Base-by-base conservation (phyloP, 768 basidiomycete species). In the Dioszegia aurantiaca region DNA sequence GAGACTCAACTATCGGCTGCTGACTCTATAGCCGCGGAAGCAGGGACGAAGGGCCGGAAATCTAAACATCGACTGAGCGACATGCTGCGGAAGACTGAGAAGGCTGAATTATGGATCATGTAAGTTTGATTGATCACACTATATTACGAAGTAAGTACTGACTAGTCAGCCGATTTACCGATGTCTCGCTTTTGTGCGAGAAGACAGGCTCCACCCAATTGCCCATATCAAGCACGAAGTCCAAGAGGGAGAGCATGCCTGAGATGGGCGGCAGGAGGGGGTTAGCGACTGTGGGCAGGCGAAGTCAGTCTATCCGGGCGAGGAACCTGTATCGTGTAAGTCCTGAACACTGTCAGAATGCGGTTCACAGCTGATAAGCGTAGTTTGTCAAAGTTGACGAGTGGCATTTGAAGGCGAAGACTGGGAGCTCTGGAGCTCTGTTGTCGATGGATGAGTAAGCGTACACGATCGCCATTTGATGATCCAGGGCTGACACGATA, bases 61-160 rank as follows among this genome's bases (percentile, higher is more conserved):
- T 92, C 89, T 0, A 87, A 94, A 81, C 88, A 87, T 69, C 85
- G 91, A 5, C 78, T 97, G 46, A 91, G 88, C 71, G 92, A 95
- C 68, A 89, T 91, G n/a, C 80, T 95, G 33, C 70, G 85, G 56
- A 77, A 82, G 0, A 77, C 81, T 12, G 81, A 87, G 30, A 89
- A 87, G 80, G 86, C 87, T 70, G 94, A 99, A 67, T 71, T 91
- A 42, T 99, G 95, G 95, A 82, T 93, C 55, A 89, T 99, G 76
- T 74, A 47, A 68, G 77, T 31, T 55, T 5, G 10, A 3, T 11
- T 17, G 3, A 8, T 53, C 33, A 39, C 3, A 4, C 3, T 39
- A 4, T 5, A 39, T 40, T 6, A 19, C 17, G 19, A 12, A 16
- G 14, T n/a, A 19, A 26, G 9, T 48, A 41, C 55, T 55, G 36